These are phyloP conservation scores for Prunus mume DNA, from an alignment of 306 rosid genomes.

Conservation along the genomic window DNA sequence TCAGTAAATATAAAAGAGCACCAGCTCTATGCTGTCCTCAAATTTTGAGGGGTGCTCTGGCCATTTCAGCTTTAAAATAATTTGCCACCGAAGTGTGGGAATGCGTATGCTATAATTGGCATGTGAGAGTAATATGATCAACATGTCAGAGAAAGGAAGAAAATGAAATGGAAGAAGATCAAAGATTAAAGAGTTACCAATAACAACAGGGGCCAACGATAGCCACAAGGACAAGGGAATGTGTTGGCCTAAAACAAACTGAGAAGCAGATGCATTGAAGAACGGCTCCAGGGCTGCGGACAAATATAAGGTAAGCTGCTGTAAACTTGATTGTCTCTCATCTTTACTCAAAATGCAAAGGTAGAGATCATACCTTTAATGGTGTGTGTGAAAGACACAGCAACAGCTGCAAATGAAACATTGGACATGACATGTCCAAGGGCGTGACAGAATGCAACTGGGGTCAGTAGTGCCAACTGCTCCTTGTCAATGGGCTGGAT, in stretches of 20 bases:
- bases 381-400: conserved; percentile 94
- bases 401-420: conserved; percentile 97
- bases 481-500: conserved; percentile 47
- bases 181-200: conserved; percentile 47
- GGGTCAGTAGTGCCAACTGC: conserved; percentile 66
- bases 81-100: background rate
- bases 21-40: background rate
- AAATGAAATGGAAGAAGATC: background rate
- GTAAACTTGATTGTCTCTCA: background rate
- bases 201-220: conserved; percentile 87
- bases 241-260: conserved; percentile 79
- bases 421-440: conserved; percentile 94
- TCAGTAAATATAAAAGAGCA: background rate
- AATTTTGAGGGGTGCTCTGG: no score
- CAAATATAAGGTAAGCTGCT: background rate
- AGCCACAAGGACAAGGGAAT: conserved; percentile 83
- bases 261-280: conserved; percentile 95
- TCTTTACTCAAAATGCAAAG: background rate
- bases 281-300: conserved; percentile 89
- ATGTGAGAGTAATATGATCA: background rate
- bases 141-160: background rate
- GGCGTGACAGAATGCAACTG: conserved; percentile 88
- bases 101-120: background rate
- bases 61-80: no score
- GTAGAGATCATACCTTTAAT: conserved; percentile 53